Evolutionary conservation across 139 green algal genomes (phyloP).

Genomic region (Chlamydomonas incerta): DNA sequence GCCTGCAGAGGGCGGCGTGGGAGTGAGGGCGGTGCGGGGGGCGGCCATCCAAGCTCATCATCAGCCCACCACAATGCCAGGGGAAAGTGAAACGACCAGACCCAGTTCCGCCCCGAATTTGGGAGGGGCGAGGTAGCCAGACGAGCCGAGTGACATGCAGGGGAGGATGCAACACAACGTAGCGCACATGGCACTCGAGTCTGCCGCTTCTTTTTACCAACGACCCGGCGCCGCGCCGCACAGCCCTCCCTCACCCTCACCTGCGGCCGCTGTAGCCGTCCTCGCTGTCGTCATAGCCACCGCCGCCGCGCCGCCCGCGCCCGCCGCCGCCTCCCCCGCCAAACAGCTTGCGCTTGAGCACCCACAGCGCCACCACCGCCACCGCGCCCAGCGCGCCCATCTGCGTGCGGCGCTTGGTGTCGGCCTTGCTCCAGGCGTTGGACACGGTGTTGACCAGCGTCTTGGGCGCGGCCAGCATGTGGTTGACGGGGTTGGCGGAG

Average conservation of each 20-base stretch:
- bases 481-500: constrained; percentile 45
- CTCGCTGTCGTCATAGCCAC: constrained; percentile 8
- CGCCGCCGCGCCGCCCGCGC: background rate
- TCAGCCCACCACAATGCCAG: too few relatives aligned
- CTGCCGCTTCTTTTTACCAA: too few relatives aligned
- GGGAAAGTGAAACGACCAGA: too few relatives aligned
- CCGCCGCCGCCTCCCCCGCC: background rate
- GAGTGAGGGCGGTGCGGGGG: background rate
- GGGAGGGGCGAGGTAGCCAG: too few relatives aligned
- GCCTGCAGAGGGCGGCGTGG: background rate
- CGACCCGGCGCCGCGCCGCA: too few relatives aligned
- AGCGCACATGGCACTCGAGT: too few relatives aligned
- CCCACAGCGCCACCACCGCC: constrained; percentile 41
- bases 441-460: constrained; percentile 43
- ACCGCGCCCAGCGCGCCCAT: constrained; percentile 30
- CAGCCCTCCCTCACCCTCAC: too few relatives aligned
- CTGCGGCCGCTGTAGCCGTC: constrained; percentile 30
- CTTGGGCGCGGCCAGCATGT: constrained; percentile 35
- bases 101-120: too few relatives aligned
- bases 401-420: constrained; percentile 30
- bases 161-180: too few relatives aligned
- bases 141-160: too few relatives aligned
- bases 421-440: constrained; percentile 40
- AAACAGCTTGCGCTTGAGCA: constrained; percentile 37
- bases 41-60: too few relatives aligned